Evolutionary conservation across 75 land plant species (phyloP), one percentile per base, ranked within the genome.

Genomic region (Selaginella moellendorffii): DNA sequence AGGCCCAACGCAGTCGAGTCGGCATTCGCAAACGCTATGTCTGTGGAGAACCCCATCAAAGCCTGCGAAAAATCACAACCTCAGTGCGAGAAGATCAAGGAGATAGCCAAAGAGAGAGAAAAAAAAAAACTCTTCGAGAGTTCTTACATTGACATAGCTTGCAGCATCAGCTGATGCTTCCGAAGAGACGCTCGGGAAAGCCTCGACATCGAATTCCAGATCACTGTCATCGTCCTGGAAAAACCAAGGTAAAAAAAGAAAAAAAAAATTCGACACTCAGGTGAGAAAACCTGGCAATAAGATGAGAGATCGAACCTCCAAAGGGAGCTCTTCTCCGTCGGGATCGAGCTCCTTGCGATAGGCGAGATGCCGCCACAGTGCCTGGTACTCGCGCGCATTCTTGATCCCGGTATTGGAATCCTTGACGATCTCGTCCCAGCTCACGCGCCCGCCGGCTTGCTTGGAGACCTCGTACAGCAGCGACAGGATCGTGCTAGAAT

Each of bases 221-320:
- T 93, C 98, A 71, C 98, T 93, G 25, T 85, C 96, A 76, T 85
- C 90, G 65, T 81, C 90, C 97, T 91, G 71, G 27, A 65, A 66
- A 5, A 54, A 31, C 1, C 24, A 27, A 5, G 1, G 24, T 25
- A 27, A 12, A 1, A 27, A 31, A 14, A 36, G 10, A 36, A 5
- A 5, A 36, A 36, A 5, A 36, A 36, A 36, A 36, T 36, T 36
- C 14, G 10, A 36, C 14, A 5, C 46, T 5, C 14, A 14, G 46
- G 5, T 36, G 46, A 31, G 30, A 9, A 65, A 27, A 26, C 20
- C 20, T 56, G 31, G 21, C 29, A 64, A 65, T 8, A 14, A 53
- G 8, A 61, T 46, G 22, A 52, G 22, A 36, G 5, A 36, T 36
- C 14, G 14, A 5, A 36, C 46, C 46, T 36, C 10, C 10, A 36